These are phyloP conservation scores for Exophiala mesophila DNA, from an alignment of 2,329 filamentous ascomycete species.

Conservation along the genomic window DNA sequence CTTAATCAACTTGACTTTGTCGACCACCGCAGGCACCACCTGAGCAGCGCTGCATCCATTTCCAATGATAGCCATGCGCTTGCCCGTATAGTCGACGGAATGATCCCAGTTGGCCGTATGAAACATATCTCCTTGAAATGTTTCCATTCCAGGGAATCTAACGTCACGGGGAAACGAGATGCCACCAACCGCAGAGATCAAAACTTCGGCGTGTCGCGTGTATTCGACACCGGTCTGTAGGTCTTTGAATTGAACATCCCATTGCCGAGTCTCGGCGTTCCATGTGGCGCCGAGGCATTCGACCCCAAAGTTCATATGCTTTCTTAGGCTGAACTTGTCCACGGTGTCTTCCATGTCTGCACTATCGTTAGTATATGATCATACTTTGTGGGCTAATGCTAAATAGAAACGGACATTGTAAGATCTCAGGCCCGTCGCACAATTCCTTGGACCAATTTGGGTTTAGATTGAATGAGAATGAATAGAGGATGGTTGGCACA, in stretches of 20 bases:
- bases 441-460: constrained; percentile 47
- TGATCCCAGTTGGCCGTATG: constrained; percentile 55
- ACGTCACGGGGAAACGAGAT: constrained; percentile 27
- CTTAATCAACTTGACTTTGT: not conserved
- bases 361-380: not conserved
- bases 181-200: constrained; percentile 32
- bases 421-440: constrained; percentile 47
- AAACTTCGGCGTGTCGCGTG: constrained; percentile 25
- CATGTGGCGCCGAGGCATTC: constrained; percentile 27
- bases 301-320: constrained; percentile 26
- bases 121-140: constrained; percentile 50
- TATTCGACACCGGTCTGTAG: constrained; percentile 24
- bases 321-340: constrained; percentile 30
- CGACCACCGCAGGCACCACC: constrained; percentile 47
- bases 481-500: constrained; percentile 51
- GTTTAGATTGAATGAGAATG: constrained; percentile 52
- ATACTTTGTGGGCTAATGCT: too few species aligned
- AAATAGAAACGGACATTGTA: constrained; percentile 39
- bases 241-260: constrained; percentile 29
- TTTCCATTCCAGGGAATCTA: constrained; percentile 47
- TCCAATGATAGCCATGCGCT: constrained; percentile 54
- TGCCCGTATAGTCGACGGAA: constrained; percentile 43
- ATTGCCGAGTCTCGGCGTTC: constrained; percentile 23
- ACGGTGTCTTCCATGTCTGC: constrained; percentile 29
- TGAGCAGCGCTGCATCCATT: constrained; percentile 57